These are phyloP conservation scores for Triticum urartu DNA, from an alignment of 176 grass and related monocot species.

Conservation along the genomic window DNA sequence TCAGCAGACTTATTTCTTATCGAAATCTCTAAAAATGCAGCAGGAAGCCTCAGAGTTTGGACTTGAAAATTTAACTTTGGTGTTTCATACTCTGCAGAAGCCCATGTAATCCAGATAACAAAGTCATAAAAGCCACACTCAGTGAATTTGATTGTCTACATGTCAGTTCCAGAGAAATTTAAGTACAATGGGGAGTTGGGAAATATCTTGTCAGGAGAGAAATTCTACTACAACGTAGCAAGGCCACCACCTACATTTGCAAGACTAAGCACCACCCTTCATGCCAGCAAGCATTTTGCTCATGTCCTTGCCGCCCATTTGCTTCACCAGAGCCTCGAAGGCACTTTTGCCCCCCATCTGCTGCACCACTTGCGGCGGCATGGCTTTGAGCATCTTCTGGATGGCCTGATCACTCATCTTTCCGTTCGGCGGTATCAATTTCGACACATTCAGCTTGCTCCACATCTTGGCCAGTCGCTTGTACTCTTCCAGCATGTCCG, in stretches of 20 bases:
- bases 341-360: conserved; percentile 58
- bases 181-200: neutral
- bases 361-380: conserved; percentile 66
- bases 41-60: neutral
- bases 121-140: too few species aligned
- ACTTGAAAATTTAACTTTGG: neutral
- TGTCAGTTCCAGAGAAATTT: neutral
- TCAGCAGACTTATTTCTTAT: too few species aligned
- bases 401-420: conserved; percentile 40
- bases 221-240: neutral
- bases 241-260: neutral
- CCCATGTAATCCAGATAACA: neutral
- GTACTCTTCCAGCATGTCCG: conserved; percentile 74
- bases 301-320: conserved; percentile 49
- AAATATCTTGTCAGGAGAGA: neutral
- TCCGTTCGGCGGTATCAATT: conserved; percentile 52
- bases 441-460: conserved; percentile 63
- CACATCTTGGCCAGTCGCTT: conserved; percentile 72
- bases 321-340: conserved; percentile 59
- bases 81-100: neutral
- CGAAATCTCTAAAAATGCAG: too few species aligned
- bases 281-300: conserved; percentile 34
- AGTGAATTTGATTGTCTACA: neutral
- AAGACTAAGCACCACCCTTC: conserved; percentile 6
- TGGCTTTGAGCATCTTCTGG: conserved; percentile 46